phyloP scores from a whole-genome alignment of 495 filamentous ascomycete genomes.

The Rostrohypoxylon terebratum region DNA sequence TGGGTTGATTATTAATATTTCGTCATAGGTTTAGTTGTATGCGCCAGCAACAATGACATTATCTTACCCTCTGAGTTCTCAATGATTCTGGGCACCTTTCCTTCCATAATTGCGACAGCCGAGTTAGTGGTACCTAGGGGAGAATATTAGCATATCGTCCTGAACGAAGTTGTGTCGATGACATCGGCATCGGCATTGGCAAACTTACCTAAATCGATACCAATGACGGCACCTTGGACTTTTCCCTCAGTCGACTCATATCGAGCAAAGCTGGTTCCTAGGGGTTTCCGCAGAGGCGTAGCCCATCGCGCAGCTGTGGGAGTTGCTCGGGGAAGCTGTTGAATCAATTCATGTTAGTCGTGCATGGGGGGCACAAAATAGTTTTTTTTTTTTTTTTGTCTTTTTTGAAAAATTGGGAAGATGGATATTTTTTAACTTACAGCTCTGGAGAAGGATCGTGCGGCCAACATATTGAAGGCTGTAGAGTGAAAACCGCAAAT shows the following conservation, averaged over 20 bases:
- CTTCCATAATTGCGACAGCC: slow-evolving; percentile 97
- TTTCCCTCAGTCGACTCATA: slow-evolving; percentile 88
- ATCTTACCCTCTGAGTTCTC: slow-evolving; percentile 92
- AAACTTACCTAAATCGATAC: slow-evolving; percentile 94
- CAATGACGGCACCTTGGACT: slow-evolving; percentile 95
- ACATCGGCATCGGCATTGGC: not conserved
- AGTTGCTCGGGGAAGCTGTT: slow-evolving; percentile 75
- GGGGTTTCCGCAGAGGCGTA: slow-evolving; percentile 63
- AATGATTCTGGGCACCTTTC: slow-evolving; percentile 93
- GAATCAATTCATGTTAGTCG: slow-evolving; percentile 40
- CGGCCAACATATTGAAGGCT: slow-evolving; percentile 70
- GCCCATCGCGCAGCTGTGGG: slow-evolving; percentile 69
- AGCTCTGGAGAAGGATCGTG: slow-evolving; percentile 70
- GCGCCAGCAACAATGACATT: not conserved
- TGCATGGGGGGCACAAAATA: slow-evolving; percentile 28
- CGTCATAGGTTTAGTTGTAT: not conserved
- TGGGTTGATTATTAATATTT: slow-evolving; percentile 49
- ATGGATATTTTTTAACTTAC: slow-evolving; percentile 65
- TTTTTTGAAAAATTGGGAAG: no score
- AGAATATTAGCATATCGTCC: slow-evolving; percentile 44
- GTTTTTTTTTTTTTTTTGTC: slow-evolving; percentile 37
- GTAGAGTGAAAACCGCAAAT: slow-evolving; percentile 47
- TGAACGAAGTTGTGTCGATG: not conserved
- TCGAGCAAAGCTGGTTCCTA: slow-evolving; percentile 64
- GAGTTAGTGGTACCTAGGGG: slow-evolving; percentile 92